These are phyloP conservation scores for Avena sativa DNA, from an alignment of 176 grass and related monocot genomes.

Conservation along the genomic window DNA sequence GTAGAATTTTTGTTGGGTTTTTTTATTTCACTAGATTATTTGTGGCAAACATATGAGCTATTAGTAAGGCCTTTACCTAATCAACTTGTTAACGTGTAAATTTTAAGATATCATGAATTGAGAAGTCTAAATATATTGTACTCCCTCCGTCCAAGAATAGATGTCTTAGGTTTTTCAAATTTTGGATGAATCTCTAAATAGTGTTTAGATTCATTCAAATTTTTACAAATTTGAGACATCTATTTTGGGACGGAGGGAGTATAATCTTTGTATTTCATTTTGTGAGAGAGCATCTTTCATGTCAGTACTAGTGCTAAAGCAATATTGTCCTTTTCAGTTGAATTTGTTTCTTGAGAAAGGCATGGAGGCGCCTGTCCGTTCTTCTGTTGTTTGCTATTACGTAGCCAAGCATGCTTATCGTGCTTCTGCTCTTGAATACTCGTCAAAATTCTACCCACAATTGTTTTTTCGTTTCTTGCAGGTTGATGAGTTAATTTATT, in stretches of 20 bases:
- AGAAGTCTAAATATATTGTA: too few relatives aligned
- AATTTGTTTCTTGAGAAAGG: background rate
- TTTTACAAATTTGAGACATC: too few relatives aligned
- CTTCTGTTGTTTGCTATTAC: background rate
- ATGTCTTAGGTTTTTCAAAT: too few relatives aligned
- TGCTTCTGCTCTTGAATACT: background rate
- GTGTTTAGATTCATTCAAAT: too few relatives aligned
- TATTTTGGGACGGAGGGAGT: background rate
- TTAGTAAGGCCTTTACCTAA: too few relatives aligned
- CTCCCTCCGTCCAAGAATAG: too few relatives aligned
- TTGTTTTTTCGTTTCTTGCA: slow-evolving; percentile 23
- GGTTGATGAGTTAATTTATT: slow-evolving; percentile 13
- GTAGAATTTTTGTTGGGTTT: background rate
- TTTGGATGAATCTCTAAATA: too few relatives aligned
- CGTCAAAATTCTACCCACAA: background rate
- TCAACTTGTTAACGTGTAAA: background rate
- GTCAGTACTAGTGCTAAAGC: background rate
- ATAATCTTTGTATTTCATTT: background rate
- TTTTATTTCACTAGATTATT: background rate
- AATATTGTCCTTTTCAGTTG: background rate
- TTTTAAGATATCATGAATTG: background rate
- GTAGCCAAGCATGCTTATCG: background rate
- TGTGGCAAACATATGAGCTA: background rate
- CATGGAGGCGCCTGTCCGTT: background rate
- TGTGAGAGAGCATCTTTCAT: background rate